These are phyloP conservation scores for Ceriops tagal DNA, from an alignment of 345 rosid species.

Conservation along the genomic window DNA sequence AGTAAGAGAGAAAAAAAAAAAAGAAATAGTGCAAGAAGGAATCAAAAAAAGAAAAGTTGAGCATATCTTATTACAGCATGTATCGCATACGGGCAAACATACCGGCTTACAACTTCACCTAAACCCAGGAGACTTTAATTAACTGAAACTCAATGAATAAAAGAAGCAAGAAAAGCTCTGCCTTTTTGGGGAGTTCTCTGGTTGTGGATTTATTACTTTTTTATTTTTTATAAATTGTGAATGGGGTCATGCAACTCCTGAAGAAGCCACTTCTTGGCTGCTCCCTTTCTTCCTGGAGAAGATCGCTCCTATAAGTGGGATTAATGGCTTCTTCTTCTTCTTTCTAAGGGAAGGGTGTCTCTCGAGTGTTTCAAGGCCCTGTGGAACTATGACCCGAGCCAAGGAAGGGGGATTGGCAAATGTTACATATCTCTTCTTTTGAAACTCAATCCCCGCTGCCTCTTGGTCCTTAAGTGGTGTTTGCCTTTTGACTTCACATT, in stretches of 20 bases:
- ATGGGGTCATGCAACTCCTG: neutral
- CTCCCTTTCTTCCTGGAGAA: conserved; percentile 56
- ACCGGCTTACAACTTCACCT: too few species aligned
- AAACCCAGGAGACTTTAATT: too few species aligned
- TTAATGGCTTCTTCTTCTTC: conserved; percentile 62
- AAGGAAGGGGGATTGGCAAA: conserved; percentile 49
- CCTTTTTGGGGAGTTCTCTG: neutral
- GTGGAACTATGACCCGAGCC: conserved; percentile 31
- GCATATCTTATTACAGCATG: too few species aligned
- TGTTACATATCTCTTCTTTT: conserved; percentile 61
- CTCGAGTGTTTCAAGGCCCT: conserved; percentile 41
- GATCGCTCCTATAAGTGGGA: conserved; percentile 61
- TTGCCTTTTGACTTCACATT: conserved; percentile 30
- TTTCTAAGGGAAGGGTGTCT: conserved; percentile 66
- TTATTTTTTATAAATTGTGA: too few species aligned
- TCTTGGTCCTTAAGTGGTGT: conserved; percentile 15
- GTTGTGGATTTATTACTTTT: too few species aligned
- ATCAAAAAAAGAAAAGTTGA: too few species aligned
- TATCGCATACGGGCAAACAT: too few species aligned
- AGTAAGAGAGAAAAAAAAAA: too few species aligned
- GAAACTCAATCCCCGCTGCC: conserved; percentile 28
- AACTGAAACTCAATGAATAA: too few species aligned
- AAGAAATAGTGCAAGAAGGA: too few species aligned
- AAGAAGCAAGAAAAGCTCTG: neutral
- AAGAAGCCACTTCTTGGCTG: neutral